These are phyloP conservation scores for Lachancea lanzarotensis DNA, from an alignment of 805 yeast genomes.

Conservation along the genomic window DNA sequence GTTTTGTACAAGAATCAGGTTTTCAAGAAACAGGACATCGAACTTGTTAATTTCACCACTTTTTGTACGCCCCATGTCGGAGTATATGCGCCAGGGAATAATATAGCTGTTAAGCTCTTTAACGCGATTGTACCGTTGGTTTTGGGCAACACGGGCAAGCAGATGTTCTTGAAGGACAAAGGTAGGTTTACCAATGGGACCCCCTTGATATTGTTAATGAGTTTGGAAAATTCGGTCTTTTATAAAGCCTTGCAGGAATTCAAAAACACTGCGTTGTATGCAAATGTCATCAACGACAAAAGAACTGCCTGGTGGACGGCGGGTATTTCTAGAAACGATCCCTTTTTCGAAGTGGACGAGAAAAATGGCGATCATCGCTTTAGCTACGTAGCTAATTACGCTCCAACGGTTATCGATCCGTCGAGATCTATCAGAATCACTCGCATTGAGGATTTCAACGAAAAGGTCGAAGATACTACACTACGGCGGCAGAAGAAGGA, in stretches of 20 bases:
- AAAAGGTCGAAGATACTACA: background rate
- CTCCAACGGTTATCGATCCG: constrained; percentile 51
- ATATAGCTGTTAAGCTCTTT: constrained; percentile 46
- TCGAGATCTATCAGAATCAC: constrained; percentile 36
- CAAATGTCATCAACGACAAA: constrained; percentile 73
- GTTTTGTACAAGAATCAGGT: constrained; percentile 49
- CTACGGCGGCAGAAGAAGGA: background rate
- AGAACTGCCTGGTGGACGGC: constrained; percentile 82
- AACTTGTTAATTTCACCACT: constrained; percentile 53
- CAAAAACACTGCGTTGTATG: constrained; percentile 51
- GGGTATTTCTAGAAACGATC: constrained; percentile 57
- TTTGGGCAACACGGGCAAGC: constrained; percentile 67
- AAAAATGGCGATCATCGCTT: constrained; percentile 42
- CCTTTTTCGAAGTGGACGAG: constrained; percentile 41
- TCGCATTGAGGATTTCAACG: constrained; percentile 10
- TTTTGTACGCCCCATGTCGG: constrained; percentile 72
- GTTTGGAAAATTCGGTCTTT: constrained; percentile 55
- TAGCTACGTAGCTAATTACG: constrained; percentile 45
- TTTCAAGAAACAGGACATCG: constrained; percentile 38
- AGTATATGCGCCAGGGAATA: constrained; percentile 51
- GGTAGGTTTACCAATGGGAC: constrained; percentile 18
- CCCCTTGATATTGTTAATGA: constrained; percentile 63
- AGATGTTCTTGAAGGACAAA: constrained; percentile 59
- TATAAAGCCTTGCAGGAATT: constrained; percentile 49
- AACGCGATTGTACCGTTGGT: constrained; percentile 58